Conservation (phyloP, 2,329 filamentous ascomycete species). For the Neoascochyta sp. region DNA sequence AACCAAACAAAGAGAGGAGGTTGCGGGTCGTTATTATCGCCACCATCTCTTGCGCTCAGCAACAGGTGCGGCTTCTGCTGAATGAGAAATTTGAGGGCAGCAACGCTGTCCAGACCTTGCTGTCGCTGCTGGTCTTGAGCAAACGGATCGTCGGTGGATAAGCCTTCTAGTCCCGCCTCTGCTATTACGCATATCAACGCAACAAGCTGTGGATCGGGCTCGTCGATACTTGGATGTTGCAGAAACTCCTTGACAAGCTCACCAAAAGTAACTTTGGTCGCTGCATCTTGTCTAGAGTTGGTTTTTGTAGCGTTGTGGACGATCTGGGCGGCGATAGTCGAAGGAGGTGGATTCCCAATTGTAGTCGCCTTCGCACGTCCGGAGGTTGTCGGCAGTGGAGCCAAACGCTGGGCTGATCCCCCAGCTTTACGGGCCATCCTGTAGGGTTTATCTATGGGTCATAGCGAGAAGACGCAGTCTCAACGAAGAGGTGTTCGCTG, state of each 20-base stretch:
- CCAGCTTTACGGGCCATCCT: slow-evolving; percentile 44
- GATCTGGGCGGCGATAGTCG: slow-evolving; percentile 82
- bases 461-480: slow-evolving; percentile 15
- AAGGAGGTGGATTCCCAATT: slow-evolving; percentile 52
- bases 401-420: slow-evolving; percentile 28
- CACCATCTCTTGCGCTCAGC: slow-evolving; percentile 30
- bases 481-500: slow-evolving; percentile 2
- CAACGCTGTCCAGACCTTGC: slow-evolving; percentile 68
- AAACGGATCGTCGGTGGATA: slow-evolving; percentile 67
- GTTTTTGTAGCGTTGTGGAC: slow-evolving; percentile 73
- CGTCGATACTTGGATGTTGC: slow-evolving; percentile 46
- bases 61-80: slow-evolving; percentile 71
- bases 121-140: slow-evolving; percentile 54
- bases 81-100: slow-evolving; percentile 72
- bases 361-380: slow-evolving; percentile 14
- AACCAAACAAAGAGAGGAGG: slow-evolving; percentile 55
- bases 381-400: slow-evolving; percentile 17
- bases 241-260: slow-evolving; percentile 66
- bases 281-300: slow-evolving; percentile 57
- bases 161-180: slow-evolving; percentile 70
- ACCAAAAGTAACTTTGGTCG: slow-evolving; percentile 70
- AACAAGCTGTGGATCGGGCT: slow-evolving; percentile 71
- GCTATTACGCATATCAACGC: slow-evolving; percentile 81
- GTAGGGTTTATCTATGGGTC: slow-evolving; percentile 19
- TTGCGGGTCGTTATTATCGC: slow-evolving; percentile 28